These are phyloP conservation scores for Nicotiana rustica DNA, from an alignment of 305 asterid species.

Conservation along the genomic window DNA sequence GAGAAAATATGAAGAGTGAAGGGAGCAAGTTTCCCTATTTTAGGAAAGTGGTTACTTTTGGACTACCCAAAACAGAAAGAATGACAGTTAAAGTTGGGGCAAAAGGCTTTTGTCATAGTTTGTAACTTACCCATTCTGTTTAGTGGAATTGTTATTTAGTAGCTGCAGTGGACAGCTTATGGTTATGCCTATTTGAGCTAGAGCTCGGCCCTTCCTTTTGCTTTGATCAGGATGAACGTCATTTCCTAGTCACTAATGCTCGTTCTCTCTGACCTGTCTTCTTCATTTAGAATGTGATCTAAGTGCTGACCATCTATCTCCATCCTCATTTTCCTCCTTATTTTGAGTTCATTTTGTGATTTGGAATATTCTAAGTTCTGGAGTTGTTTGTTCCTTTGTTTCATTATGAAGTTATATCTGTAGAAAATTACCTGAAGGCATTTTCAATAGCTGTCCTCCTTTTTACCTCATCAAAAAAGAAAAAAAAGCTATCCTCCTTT, in stretches of 20 bases:
- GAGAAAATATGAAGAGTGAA: background rate
- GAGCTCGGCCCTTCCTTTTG: slow-evolving; percentile 19
- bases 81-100: background rate
- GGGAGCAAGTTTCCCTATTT: background rate
- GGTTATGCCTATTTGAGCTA: background rate
- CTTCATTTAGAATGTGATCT: slow-evolving; percentile 31
- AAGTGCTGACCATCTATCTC: slow-evolving; percentile 7
- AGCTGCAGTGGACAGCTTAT: background rate
- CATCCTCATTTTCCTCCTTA: slow-evolving; percentile 32
- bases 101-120: background rate
- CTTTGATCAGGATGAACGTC: slow-evolving; percentile 11
- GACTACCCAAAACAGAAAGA: background rate
- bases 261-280: background rate
- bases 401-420: background rate
- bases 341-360: slow-evolving; percentile 9
- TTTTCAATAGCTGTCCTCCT: background rate
- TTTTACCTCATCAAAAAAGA: no score
- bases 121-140: background rate
- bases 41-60: background rate
- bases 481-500: background rate
- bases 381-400: slow-evolving; percentile 2
- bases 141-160: background rate
- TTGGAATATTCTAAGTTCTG: slow-evolving; percentile 11
- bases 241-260: slow-evolving; percentile 24
- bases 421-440: background rate